Base-by-base conservation (phyloP, 1,284 basidiomycete species). In the Apiotrichum sp. region DNA sequence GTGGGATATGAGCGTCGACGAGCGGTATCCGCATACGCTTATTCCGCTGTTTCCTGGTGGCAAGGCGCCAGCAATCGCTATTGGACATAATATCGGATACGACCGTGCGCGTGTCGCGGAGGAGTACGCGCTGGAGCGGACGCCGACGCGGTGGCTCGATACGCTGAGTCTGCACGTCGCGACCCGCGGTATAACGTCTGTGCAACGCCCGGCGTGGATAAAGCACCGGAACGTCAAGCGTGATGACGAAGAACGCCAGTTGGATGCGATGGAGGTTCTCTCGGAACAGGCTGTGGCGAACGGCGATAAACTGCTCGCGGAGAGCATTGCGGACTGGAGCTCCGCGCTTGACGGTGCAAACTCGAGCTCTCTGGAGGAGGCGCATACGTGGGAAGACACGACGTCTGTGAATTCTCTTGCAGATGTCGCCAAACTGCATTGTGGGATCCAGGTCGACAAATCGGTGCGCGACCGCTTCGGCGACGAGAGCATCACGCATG, bases 141-240 rank as follows among this genome's bases (percentile, higher is more conserved):
- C 88, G 0, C 75, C 81, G 45, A 93, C 84, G 29, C 84, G 95
- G 1, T 99, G 89, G 73, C 76, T 98, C 40, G 96, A 98, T 71
- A 99, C 95, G 0, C 91, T 98, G 84, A 86, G 91, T 1, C 80
- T 99, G 9, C 95, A 99, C 71, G 87, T 96, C 48, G 92, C 96
- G 4, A 88, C 93, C 3, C 87, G 88, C 58, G 95, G 96, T 6
- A 95, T 98, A 56, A 95, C 93, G 0, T 93, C 90, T 0, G 88
- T 93, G 61, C 96, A 98, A 71, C 85, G 93, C 0, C 90, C 92
- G 0, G 88, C 88, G 2, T 98, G 93, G 93, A 84, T 86, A 77
- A 86, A 87, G 68, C 84, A 93, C 70, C 75, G 79, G 33, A 80
- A 81, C 58, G 77, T 79, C 55, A 78, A 79, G 47, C 56, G 53